phyloP scores from a whole-genome alignment of 352 stramenopile species.

The Globisporangium recalcitrans region DNA sequence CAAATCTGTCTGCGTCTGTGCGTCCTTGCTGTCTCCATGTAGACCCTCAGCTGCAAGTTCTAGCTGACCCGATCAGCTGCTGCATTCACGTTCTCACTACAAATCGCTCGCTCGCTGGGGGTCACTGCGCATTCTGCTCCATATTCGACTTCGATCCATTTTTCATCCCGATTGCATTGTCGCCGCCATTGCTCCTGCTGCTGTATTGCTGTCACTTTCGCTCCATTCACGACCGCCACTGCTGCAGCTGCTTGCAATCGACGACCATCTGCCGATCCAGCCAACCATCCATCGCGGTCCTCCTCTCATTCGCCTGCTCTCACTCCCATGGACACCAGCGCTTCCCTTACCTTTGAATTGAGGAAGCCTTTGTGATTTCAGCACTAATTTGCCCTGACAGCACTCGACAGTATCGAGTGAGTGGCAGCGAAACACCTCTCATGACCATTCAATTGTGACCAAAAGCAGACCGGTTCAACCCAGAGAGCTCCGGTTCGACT shows the following conservation, averaged over 20 bases:
- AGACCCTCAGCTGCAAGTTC: not conserved
- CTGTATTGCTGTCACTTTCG: not conserved
- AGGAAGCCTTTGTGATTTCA: conserved; percentile 88
- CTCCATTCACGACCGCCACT: not conserved
- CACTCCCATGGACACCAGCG: conserved; percentile 2
- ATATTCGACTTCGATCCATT: not conserved
- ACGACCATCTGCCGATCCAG: not conserved
- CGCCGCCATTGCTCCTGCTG: conserved; percentile 5
- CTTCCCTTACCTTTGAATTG: conserved; percentile 67
- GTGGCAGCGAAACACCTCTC: conserved; percentile 26
- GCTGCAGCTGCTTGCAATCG: not conserved
- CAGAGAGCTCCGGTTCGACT: conserved; percentile 2
- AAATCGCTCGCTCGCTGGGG: not conserved
- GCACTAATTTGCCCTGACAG: conserved; percentile 45
- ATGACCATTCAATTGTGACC: conserved; percentile 63
- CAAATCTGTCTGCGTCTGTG: not conserved
- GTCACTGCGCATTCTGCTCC: not conserved
- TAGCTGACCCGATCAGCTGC: not conserved
- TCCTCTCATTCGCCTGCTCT: not conserved
- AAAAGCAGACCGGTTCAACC: conserved; percentile 32
- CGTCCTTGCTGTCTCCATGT: not conserved
- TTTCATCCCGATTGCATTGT: conserved; percentile 2
- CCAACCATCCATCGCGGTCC: not conserved
- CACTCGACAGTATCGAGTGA: conserved; percentile 10
- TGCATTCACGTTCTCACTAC: not conserved